Conservation (phyloP, 208 protist species). For the Zelonia costaricensis region DNA sequence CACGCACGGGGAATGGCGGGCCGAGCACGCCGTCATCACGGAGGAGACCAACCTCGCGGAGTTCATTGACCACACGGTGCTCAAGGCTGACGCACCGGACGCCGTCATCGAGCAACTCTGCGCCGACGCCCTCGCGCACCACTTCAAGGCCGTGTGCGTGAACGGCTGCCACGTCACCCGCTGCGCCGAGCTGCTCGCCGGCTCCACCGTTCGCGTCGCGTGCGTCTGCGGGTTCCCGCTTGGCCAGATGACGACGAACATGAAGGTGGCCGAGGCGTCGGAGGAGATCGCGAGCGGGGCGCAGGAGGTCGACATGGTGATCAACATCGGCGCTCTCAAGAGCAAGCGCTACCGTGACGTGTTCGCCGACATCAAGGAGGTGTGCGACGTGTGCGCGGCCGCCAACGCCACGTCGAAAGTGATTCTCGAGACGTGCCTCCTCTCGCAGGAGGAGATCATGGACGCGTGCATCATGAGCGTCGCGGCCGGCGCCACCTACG, state of each 20-base stretch:
- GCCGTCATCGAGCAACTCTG: conserved; percentile 80
- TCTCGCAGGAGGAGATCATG: conserved; percentile 90
- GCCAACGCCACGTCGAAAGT: conserved; percentile 73
- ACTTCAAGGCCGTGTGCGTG: conserved; percentile 94
- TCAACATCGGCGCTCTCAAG: conserved; percentile 92
- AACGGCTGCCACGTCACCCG: conserved; percentile 80
- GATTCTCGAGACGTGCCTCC: conserved; percentile 94
- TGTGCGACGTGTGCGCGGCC: conserved; percentile 46
- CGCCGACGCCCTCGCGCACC: conserved; percentile 77
- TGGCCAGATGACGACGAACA: conserved; percentile 73
- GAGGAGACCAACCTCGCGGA: conserved; percentile 21
- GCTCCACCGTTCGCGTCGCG: conserved; percentile 56
- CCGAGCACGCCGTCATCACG: background rate
- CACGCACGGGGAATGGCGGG: conserved; percentile 44
- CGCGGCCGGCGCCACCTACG: conserved; percentile 87
- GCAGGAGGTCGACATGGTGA: conserved; percentile 95
- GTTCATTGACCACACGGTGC: conserved; percentile 95
- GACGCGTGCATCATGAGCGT: conserved; percentile 86
- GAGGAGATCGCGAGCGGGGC: conserved; percentile 76
- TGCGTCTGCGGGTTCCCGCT: conserved; percentile 93
- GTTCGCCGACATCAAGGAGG: conserved; percentile 84
- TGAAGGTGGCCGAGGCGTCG: conserved; percentile 87
- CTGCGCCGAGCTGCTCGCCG: conserved; percentile 46
- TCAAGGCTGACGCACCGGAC: conserved; percentile 78
- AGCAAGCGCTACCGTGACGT: conserved; percentile 84